A percentile compares a stretch with the other conserved stretches of the same genome.
Evolutionary conservation across 768 basidiomycete species (phyloP).

Genomic region (Naganishia randhawae): DNA sequence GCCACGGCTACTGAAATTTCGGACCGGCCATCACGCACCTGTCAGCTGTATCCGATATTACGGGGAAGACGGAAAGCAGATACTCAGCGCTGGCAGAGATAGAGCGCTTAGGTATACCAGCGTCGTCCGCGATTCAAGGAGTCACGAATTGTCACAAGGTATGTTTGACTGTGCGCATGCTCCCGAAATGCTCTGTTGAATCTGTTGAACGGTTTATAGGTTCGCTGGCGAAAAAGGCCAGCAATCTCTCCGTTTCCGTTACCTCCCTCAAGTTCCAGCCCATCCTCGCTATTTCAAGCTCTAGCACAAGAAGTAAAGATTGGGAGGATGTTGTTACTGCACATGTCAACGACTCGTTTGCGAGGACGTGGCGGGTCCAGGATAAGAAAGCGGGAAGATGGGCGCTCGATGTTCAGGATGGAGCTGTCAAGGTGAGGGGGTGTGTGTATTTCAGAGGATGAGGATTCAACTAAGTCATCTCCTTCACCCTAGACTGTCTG

Average conservation of each 20-base stretch:
- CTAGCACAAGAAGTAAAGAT: slow-evolving; percentile 76
- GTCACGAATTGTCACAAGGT: slow-evolving; percentile 88
- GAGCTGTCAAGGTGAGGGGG: slow-evolving; percentile 66
- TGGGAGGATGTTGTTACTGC: slow-evolving; percentile 97
- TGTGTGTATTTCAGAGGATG: neutral
- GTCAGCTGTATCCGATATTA: slow-evolving; percentile 91
- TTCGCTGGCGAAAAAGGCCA: slow-evolving; percentile 76
- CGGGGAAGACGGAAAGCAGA: slow-evolving; percentile 92
- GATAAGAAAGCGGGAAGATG: slow-evolving; percentile 77
- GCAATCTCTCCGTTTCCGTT: slow-evolving; percentile 69
- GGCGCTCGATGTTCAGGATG: slow-evolving; percentile 61
- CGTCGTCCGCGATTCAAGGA: slow-evolving; percentile 89
- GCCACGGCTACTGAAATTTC: slow-evolving; percentile 82
- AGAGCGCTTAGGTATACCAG: slow-evolving; percentile 83
- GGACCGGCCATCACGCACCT: slow-evolving; percentile 86
- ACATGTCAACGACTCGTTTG: slow-evolving; percentile 75
- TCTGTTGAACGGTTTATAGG: slow-evolving; percentile 55
- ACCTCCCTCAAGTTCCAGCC: slow-evolving; percentile 79
- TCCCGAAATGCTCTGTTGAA: neutral
- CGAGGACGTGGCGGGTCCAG: slow-evolving; percentile 81
- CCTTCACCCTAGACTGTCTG: slow-evolving; percentile 59
- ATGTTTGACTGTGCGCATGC: slow-evolving; percentile 49
- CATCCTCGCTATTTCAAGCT: slow-evolving; percentile 72
- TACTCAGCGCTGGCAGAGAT: slow-evolving; percentile 78
- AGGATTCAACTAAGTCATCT: neutral